Percentiles rank a stretch among this genome's conserved stretches.
phyloP scores from a whole-genome alignment of 2,329 filamentous ascomycete species.

The Arthrobotrys musiformis region DNA sequence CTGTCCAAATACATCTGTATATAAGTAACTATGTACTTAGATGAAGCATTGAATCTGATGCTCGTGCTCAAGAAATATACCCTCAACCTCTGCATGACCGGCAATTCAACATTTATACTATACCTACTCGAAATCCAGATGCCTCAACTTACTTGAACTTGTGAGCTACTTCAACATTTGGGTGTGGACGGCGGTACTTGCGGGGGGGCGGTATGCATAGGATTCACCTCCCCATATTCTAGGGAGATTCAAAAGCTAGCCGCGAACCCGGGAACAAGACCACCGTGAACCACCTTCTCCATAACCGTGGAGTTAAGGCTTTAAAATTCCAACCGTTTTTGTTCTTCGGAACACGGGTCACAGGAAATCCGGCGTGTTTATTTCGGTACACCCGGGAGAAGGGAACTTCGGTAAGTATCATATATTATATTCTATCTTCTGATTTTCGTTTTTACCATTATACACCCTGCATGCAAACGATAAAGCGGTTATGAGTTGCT shows the following conservation, averaged over 20 bases:
- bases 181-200: no score
- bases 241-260: background rate
- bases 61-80: no score
- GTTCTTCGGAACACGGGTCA: background rate
- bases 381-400: background rate
- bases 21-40: no score
- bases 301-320: background rate
- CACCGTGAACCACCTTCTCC: background rate
- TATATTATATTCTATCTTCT: background rate
- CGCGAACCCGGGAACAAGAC: no score
- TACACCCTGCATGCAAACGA: background rate
- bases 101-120: no score
- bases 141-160: no score
- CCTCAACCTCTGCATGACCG: no score
- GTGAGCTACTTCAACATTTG: no score
- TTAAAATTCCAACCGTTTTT: background rate
- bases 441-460: background rate
- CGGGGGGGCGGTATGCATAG: no score
- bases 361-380: conserved; percentile 6
- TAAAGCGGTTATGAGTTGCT: conserved; percentile 37
- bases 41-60: no score
- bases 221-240: background rate
- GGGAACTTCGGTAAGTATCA: conserved; percentile 29
- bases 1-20: no score
- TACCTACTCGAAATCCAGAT: no score